Conservation (phyloP, 2,329 filamentous ascomycete species). For the Fusarium verticillioides region DNA sequence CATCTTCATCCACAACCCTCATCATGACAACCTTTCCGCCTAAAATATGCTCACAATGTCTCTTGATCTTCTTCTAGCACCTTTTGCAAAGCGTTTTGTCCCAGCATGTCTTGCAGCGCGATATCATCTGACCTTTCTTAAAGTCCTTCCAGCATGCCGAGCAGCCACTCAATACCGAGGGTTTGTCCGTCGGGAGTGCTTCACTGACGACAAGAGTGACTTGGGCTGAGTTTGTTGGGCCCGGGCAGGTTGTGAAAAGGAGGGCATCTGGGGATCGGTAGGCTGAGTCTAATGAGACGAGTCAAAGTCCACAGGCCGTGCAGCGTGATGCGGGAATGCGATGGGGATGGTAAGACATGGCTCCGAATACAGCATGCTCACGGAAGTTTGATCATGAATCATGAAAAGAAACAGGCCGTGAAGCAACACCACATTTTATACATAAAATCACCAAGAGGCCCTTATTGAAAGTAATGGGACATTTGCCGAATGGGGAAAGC, state of each 20-base stretch:
- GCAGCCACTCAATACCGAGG: background rate
- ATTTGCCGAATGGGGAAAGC: background rate
- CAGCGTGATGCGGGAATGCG: background rate
- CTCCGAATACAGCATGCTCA: background rate
- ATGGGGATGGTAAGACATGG: background rate
- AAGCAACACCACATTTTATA: background rate
- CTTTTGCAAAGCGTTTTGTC: background rate
- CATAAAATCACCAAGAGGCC: too few relatives aligned
- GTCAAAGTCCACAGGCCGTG: background rate
- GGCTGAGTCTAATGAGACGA: too few relatives aligned
- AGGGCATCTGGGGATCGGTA: background rate
- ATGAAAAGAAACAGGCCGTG: background rate
- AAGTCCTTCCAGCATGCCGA: background rate
- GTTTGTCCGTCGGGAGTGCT: background rate
- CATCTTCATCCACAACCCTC: too few relatives aligned
- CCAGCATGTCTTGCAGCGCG: background rate
- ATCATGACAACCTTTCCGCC: background rate
- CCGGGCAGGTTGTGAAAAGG: background rate
- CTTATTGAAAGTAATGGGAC: accelerated
- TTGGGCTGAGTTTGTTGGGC: too few relatives aligned
- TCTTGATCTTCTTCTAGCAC: accelerated
- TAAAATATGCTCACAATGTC: background rate
- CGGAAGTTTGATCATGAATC: accelerated
- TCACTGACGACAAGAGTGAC: too few relatives aligned
- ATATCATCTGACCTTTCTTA: background rate